Evolutionary conservation across 805 yeast species (phyloP), one percentile per base, ranked within the genome.

Genomic region (Ogataea trehalophila): DNA sequence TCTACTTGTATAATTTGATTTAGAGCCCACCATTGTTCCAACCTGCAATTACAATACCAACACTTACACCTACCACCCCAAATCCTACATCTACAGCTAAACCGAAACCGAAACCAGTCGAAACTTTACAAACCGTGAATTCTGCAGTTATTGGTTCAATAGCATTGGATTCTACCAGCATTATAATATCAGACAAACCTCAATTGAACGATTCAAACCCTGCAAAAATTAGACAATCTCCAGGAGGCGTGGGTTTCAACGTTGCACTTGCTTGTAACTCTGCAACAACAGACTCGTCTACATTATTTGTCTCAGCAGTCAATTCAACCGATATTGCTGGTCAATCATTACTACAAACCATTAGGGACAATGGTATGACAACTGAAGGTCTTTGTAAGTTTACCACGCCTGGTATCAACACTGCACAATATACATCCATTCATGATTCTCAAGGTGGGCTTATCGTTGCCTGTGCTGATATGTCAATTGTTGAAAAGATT

Each of bases 231-330:
- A 56, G 64, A 1, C 73, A 81, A 2, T 71, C 84, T 0, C 61
- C 87, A 8, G 97, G 96, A 1, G 97, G 96, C 1, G 96, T 89
- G 2, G 97, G 89, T 0, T 82, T 77, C 61, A 89, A 90, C 57
- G 81, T 89, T 15, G 81, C 87, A 0, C 58, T 77, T n/a, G 92
- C 94, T 0, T 71, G 85, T 3, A 58, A 65, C 17, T 75, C 71
- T 49, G 35, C 46, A 3, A 38, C 46, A 3, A 33, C 60, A 0
- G 54, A 69, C 1, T 67, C 76, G 20, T 71, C 60, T 1, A 49
- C 58, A 0, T 38, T 62, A 16, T 52, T 87, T 33, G 64, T 88
- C 0, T 79, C 90, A 0, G 71, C 75, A 5, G 71, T 87, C 6
- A 89, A 87, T 2, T 41, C 44, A 22, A 58, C 72, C n/a, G 92